Conservation (phyloP, 2,329 filamentous ascomycete genomes). For the Penicillium olsonii region DNA sequence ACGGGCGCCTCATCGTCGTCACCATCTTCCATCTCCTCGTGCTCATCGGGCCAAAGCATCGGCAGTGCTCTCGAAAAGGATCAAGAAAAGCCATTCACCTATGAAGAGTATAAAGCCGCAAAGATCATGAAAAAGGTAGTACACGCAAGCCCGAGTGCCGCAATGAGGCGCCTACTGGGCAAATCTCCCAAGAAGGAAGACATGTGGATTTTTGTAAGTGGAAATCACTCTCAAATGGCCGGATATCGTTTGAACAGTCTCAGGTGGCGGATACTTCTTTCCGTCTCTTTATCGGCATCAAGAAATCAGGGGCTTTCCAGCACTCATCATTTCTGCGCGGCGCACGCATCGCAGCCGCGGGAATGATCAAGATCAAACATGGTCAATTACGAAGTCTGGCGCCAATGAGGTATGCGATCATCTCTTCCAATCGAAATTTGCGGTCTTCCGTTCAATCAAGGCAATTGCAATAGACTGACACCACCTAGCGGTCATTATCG, state of each 20-base stretch:
- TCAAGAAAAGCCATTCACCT: constrained; percentile 61
- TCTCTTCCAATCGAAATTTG: no score
- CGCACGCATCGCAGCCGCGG: constrained; percentile 76
- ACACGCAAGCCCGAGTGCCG: constrained; percentile 69
- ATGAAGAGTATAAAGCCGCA: constrained; percentile 62
- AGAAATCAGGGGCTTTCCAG: constrained; percentile 83
- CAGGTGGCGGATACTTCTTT: constrained; percentile 72
- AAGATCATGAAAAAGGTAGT: constrained; percentile 63
- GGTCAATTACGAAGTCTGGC: constrained; percentile 74
- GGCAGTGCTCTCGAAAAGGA: constrained; percentile 10
- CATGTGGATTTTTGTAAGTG: constrained; percentile 81
- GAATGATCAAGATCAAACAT: constrained; percentile 80
- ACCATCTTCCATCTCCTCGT: constrained; percentile 18
- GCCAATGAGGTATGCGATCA: constrained; percentile 48
- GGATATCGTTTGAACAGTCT: background rate
- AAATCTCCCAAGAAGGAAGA: constrained; percentile 76
- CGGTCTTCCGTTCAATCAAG: no score
- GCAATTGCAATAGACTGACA: constrained; percentile 28
- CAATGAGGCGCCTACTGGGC: constrained; percentile 76
- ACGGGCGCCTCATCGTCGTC: background rate
- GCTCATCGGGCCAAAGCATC: constrained; percentile 21
- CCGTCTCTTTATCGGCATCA: constrained; percentile 81
- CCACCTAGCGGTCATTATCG: constrained; percentile 77
- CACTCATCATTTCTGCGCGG: constrained; percentile 89
- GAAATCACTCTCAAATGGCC: background rate